A percentile compares a stretch with the other conserved stretches of the same genome.
Conservation (phyloP, 2,329 filamentous ascomycete species). For the Penicillium aurantiogriseum region DNA sequence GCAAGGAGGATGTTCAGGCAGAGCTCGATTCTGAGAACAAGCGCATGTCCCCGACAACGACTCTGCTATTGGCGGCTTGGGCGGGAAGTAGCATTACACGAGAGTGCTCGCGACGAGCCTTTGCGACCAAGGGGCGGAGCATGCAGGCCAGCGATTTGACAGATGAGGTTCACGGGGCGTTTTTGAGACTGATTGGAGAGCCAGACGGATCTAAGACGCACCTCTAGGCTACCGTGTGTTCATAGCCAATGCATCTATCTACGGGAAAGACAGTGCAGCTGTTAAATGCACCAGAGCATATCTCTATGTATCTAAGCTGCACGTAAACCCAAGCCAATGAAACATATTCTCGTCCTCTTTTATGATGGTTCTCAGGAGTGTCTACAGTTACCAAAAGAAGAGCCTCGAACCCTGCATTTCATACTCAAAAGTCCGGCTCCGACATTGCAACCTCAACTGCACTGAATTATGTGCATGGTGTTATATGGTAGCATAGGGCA, state of each 20-base stretch:
- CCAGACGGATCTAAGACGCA: constrained; percentile 48
- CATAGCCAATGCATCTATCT: not conserved
- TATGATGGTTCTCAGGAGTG: not conserved
- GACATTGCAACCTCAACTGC: not conserved
- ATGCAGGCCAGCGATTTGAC: constrained; percentile 92
- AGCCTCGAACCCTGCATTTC: not conserved
- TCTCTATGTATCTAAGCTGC: not conserved
- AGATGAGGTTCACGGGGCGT: constrained; percentile 80
- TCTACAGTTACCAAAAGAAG: not conserved
- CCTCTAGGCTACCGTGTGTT: constrained; percentile 23
- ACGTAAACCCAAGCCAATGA: not conserved
- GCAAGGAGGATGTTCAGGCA: constrained; percentile 41
- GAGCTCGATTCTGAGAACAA: constrained; percentile 46
- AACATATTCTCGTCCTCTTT: not conserved
- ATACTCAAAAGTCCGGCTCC: not conserved
- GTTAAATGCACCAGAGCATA: not conserved
- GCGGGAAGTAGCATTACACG: constrained; percentile 84
- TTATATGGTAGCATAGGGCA: not conserved
- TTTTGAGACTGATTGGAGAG: constrained; percentile 76
- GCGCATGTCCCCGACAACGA: constrained; percentile 59
- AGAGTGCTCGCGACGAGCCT: constrained; percentile 85
- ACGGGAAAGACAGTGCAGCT: not conserved
- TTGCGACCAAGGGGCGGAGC: constrained; percentile 78
- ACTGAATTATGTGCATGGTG: not conserved
- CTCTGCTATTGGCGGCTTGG: constrained; percentile 75